Base-by-base conservation (phyloP, 306 rosid species). In the Fragaria vesca region DNA sequence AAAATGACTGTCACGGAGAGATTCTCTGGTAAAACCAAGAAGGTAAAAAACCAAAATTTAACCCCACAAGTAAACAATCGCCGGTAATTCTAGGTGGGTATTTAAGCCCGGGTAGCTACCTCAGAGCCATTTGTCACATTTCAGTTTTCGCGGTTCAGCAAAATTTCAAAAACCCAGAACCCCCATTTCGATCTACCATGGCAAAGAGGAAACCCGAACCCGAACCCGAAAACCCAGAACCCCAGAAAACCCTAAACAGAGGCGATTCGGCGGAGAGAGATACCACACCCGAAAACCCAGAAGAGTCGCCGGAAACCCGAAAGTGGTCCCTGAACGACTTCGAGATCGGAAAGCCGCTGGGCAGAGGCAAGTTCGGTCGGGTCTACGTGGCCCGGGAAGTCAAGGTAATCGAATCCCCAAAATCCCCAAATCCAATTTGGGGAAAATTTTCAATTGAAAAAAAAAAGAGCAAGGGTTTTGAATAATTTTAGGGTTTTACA, bases 301-400 rank as follows among this genome's bases (percentile, higher is more conserved):
- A 47, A 8, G 47, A 43, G 12, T 47, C 51, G 45, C 34, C 78
- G 48, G 79, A 76, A 21, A 62, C 2, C 50, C 48, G 81, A 48
- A 58, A 21, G 76, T 90, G 98, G 98, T 91, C 96, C 15, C 69
- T 93, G 74, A 57, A 69, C 6, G 91, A 91, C 54, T 90, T 93
- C 82, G 93, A 91, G 85, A 90, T 93, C 73, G 96, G 97, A n/a
- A 93, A 90, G 65, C 97, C 94, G 17, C 94, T 91, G 9, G 96
- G 97, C 0, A 91, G 74, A 76, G 98, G 97, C 4, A 93, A 93
- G 81, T 93, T 93, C 81, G 97, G 98, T 17, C 76, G 97, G 67
- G 98, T 91, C 79, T 91, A 93, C 57, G 87, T 91, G 32, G 96
- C 97, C 69, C 86, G 97, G 78, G 97, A 91, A 87, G 9, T 69